Evolutionary conservation across 352 stramenopile species (phyloP).

Genomic region (Elongisporangium anandrum): DNA sequence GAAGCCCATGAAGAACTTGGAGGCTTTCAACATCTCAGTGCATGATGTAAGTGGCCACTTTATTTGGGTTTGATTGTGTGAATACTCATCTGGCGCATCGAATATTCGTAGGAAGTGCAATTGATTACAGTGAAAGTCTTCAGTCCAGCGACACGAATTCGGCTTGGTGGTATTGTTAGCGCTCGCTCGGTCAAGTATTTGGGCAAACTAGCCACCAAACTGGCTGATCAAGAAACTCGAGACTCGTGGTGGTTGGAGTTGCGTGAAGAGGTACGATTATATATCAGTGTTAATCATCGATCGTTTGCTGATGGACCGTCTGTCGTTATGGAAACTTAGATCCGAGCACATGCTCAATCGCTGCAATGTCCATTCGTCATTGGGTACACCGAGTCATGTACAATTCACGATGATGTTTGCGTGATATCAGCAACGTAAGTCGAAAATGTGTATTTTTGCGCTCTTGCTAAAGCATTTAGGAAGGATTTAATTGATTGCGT

Average conservation of each 20-base stretch:
- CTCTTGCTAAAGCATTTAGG: no score
- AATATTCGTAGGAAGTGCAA: conserved; percentile 83
- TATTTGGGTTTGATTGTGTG: not conserved
- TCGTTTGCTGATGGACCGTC: not conserved
- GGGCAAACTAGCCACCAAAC: conserved; percentile 91
- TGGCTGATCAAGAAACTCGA: conserved; percentile 96
- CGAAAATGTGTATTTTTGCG: not conserved
- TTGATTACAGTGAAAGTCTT: conserved; percentile 94
- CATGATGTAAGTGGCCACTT: conserved; percentile 47
- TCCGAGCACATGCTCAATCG: conserved; percentile 93
- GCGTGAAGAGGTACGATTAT: conserved; percentile 84
- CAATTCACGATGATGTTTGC: conserved; percentile 96
- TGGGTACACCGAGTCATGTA: conserved; percentile 95
- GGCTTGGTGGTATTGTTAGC: conserved; percentile 82
- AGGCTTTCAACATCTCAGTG: conserved; percentile 71
- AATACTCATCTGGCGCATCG: not conserved
- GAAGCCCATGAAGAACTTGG: conserved; percentile 41
- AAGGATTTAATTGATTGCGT: no score
- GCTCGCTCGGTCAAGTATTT: conserved; percentile 88
- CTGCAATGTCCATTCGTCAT: conserved; percentile 96
- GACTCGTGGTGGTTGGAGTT: conserved; percentile 98
- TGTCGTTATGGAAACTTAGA: conserved; percentile 29
- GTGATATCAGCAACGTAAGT: conserved; percentile 95
- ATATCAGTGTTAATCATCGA: not conserved
- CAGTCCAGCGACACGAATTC: conserved; percentile 67